These are phyloP conservation scores for Fusarium sp. DNA, from an alignment of 2,329 filamentous ascomycete species.

Conservation along the genomic window DNA sequence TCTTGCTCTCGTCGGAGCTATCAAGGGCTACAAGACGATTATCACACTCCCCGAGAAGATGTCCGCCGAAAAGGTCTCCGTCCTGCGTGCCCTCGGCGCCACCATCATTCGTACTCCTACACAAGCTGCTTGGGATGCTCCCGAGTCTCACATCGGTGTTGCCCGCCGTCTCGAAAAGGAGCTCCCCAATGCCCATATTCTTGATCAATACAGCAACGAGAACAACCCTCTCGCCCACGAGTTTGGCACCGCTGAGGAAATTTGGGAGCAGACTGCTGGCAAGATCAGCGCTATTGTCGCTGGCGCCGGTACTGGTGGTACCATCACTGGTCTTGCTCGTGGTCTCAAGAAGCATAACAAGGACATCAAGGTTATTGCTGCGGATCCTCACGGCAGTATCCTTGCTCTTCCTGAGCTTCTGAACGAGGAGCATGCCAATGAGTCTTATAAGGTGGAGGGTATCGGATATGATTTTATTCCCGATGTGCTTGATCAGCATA, in stretches of 20 bases:
- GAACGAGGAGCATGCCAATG: conserved; percentile 84
- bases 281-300: conserved; percentile 87
- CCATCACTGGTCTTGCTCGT: conserved; percentile 88
- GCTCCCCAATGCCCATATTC: conserved; percentile 94
- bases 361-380: conserved; percentile 88
- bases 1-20: conserved; percentile 89
- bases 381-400: conserved; percentile 92
- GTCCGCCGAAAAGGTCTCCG: conserved; percentile 97
- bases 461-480: conserved; percentile 99
- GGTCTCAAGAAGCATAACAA: conserved; percentile 90
- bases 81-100: conserved; percentile 91
- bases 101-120: conserved; percentile 98
- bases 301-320: conserved; percentile 94
- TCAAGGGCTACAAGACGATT: conserved; percentile 98
- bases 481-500: conserved; percentile 84
- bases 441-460: conserved; percentile 96
- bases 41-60: conserved; percentile 99
- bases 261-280: conserved; percentile 90
- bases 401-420: conserved; percentile 83
- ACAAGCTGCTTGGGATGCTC: conserved; percentile 92
- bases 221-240: conserved; percentile 97
- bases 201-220: conserved; percentile 93
- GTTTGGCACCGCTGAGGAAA: conserved; percentile 93
- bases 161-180: conserved; percentile 91
- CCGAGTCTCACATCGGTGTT: conserved; percentile 97